Base-by-base conservation (phyloP, 257 asterid genomes). In the Misopates orontium region DNA sequence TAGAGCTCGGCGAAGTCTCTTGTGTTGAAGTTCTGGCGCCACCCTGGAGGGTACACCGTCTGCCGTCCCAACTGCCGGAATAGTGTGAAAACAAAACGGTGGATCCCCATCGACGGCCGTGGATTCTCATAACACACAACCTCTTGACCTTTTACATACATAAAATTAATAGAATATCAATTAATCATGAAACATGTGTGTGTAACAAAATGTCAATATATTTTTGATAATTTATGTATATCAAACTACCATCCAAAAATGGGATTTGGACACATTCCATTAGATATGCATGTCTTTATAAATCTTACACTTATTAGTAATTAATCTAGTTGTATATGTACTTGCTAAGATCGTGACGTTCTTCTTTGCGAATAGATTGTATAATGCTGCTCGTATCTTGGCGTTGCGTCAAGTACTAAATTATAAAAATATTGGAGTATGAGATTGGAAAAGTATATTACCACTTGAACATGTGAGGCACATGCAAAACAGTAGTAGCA, bases 11-110 rank as follows among this genome's bases (percentile, higher is more conserved):
- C 87, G 48, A 85, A 85, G 12, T 80, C 80, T 17, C 81, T 64
- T 0, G 83, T 77, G 75, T 76, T 74, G 80, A 86, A 86, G 48
- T 81, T 83, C 24, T 86, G 90, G 25, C 90, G 94, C 87, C 85
- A 83, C 0, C 82, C 85, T 0, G 90, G 94, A 0, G 87, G 83
- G 14, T 73, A 72, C 62, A 83, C 87, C 0, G 87, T 81, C 54
- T 83, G 87, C 1, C 85, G 56, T 0, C 86, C 86, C 56, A 83
- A 18, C 31, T 86, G 90, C 1, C 80, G 90, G 67, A 79, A 86
- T 1, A 86, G 18, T 56, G 75, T 75, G 40, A 81, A 74, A 4
- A 81, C 77, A 1, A 81, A 67, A 1, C 94, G 82, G 19, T 86
- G 90, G 58, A 86, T 86, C 2, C 94, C 90, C 85, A 86, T 78